phyloP scores from a whole-genome alignment of 306 rosid genomes.

The Arachis stenosperma region DNA sequence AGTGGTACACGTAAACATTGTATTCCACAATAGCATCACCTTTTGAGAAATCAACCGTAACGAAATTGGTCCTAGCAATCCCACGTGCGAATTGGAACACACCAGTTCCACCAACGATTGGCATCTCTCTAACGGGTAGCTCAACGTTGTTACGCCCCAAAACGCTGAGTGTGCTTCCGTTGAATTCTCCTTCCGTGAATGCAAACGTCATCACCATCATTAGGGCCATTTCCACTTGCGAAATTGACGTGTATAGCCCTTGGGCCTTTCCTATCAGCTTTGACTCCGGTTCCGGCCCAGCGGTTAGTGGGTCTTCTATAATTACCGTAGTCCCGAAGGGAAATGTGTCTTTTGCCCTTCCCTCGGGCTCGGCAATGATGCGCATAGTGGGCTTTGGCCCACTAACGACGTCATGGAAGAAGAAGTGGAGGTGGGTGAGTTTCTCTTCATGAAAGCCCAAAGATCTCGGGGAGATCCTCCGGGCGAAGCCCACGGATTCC shows the following conservation, averaged over 20 bases:
- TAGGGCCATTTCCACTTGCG: background rate
- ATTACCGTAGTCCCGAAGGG: conserved; percentile 51
- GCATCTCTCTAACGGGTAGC: conserved; percentile 49
- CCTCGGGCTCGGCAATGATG: conserved; percentile 36
- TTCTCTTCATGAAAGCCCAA: conserved; percentile 47
- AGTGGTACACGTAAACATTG: conserved; percentile 65
- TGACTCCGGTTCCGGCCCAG: conserved; percentile 42
- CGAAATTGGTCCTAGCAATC: conserved; percentile 53
- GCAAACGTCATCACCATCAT: conserved; percentile 46
- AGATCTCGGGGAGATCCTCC: conserved; percentile 21
- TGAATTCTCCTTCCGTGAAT: conserved; percentile 47
- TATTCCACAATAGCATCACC: conserved; percentile 68
- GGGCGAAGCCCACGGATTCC: conserved; percentile 11
- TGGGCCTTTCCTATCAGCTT: conserved; percentile 55
- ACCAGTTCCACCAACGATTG: conserved; percentile 63
- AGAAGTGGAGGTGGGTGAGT: conserved; percentile 60
- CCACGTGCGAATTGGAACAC: conserved; percentile 77
- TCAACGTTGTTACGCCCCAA: conserved; percentile 46
- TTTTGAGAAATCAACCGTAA: background rate
- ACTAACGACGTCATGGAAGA: conserved; percentile 51
- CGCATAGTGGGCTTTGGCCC: conserved; percentile 44
- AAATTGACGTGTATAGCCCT: conserved; percentile 41
- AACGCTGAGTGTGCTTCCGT: conserved; percentile 54
- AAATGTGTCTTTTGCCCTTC: conserved; percentile 31
- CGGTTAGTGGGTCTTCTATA: conserved; percentile 51